Evolutionary conservation across 78 protist genomes (phyloP), one percentile per base, ranked within the genome.

Genomic region (Dictyostelium capitatum): DNA sequence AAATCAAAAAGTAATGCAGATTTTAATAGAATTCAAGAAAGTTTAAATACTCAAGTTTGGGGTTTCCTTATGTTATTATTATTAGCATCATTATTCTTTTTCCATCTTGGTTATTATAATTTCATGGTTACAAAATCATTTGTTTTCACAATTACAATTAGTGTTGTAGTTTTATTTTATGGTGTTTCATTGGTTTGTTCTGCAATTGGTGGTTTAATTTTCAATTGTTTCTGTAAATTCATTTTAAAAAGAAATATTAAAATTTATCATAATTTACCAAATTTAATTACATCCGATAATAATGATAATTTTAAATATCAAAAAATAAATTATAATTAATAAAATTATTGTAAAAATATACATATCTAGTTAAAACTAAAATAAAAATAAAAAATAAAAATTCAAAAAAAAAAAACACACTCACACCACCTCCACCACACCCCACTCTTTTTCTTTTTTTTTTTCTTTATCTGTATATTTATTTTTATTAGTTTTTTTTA

Each of bases 91-190:
- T 19, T 87, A 4, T 87, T 87, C 92, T 87, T 87, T 50, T 87
- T 87, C 92, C 92, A 87, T 64, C 37, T 87, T 12, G 92, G 92
- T 12, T 87, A 87, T 37, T 87, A 87, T 77, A 87, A 87, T 64
- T 87, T 87, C 28, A 87, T 87, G 83, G 37, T 87, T 11, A 74
- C 77, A 9, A 87, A 87, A 73, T 20, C 92, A 15, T 87, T 87
- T 87, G 92, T 87, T 54, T 87, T 87, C 74, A 87, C 92, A 15
- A 83, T 87, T 6, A 87, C 92, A 3, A 43, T 87, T 30, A 62
- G 84, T 87, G 92, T 87, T 3, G 47, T 87, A 64, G 92, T 87
- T 28, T n/a, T 87, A 23, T 74, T 77, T 15, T 87, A 87, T 77
- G 92, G 92, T 19, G 82, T 77, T 25, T 62, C 84, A 1, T n/a